Evolutionary conservation across 179 eudicot genomes (phyloP), one percentile per base, ranked within the genome.

Genomic region (Spergularia azorica): DNA sequence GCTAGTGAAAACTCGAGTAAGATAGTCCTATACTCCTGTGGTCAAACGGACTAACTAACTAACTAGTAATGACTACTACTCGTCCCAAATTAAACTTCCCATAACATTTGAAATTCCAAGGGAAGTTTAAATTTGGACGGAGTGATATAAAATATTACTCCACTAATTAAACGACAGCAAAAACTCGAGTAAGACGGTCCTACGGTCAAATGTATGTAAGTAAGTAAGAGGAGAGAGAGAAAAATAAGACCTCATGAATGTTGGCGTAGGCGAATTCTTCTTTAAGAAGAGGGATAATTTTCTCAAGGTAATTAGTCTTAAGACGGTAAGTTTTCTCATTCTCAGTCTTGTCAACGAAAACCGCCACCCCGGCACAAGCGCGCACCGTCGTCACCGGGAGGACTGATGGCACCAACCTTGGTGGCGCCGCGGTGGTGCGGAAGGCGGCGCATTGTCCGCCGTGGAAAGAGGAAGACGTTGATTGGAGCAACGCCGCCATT

Each of bases 191-290:
- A 43, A 43, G 48, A 43, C 48, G 8, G 8, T 43, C 48, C 48
- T 43, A 43, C n/a, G n/a, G n/a, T n/a, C n/a, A n/a, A n/a, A n/a
- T n/a, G n/a, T n/a, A n/a, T n/a, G n/a, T n/a, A n/a, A n/a, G n/a
- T n/a, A n/a, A n/a, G n/a, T n/a, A n/a, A n/a, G n/a, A n/a, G n/a
- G n/a, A n/a, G n/a, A 73, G 17, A 65, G 79, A 62, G 64, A 82
- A 17, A 66, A 5, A n/a, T n/a, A n/a, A 7, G 15, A 94, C 98
- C 96, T 92, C 87, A 50, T 89, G 97, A 73, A 93, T 18, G 79
- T 95, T 95, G 74, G 91, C 69, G 87, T 95, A 95, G 16, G 84
- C 72, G 84, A 95, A 95, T 80, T 95, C 97, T 6, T 95, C 95
- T 41, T 87, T 88, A 63, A 95, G 96, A 81, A 87, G 52, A 2